phyloP scores from a whole-genome alignment of 495 filamentous ascomycete genomes.

The Xylona heveae region DNA sequence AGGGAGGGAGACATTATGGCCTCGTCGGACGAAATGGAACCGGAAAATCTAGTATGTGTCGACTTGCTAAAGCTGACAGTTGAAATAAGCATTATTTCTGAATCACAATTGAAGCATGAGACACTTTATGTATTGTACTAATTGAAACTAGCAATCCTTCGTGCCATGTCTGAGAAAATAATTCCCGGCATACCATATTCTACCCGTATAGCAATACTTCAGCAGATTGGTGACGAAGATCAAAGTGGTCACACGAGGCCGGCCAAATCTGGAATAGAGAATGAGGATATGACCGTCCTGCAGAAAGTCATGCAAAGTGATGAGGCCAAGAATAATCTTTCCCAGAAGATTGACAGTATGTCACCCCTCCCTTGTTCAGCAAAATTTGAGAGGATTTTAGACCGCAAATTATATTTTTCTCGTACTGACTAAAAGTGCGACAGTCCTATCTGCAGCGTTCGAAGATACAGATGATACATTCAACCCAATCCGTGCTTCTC shows the following conservation, averaged over 20 bases:
- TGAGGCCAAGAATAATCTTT: constrained; percentile 31
- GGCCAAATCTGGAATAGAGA: constrained; percentile 1
- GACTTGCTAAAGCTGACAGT: background rate
- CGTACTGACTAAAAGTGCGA: background rate
- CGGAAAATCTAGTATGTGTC: constrained; percentile 51
- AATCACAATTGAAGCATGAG: no score
- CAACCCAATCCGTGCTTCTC: constrained; percentile 33
- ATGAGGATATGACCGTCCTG: constrained; percentile 37
- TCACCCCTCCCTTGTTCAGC: constrained; percentile 1
- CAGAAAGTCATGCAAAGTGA: constrained; percentile 48
- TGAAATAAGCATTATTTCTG: no score
- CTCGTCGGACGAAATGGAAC: constrained; percentile 58
- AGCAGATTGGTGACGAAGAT: constrained; percentile 34
- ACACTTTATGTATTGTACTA: constrained; percentile 2
- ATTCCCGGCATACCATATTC: constrained; percentile 57
- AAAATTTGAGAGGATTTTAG: no score
- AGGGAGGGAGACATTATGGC: constrained; percentile 49
- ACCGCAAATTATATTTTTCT: no score
- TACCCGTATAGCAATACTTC: constrained; percentile 44
- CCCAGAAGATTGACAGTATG: constrained; percentile 34
- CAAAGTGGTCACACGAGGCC: constrained; percentile 9
- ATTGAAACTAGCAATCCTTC: constrained; percentile 33
- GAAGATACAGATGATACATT: constrained; percentile 25
- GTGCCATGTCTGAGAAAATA: constrained; percentile 53
- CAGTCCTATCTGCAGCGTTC: constrained; percentile 23